Evolutionary conservation across 257 asterid genomes (phyloP).

Genomic region (Solanum rostratum): DNA sequence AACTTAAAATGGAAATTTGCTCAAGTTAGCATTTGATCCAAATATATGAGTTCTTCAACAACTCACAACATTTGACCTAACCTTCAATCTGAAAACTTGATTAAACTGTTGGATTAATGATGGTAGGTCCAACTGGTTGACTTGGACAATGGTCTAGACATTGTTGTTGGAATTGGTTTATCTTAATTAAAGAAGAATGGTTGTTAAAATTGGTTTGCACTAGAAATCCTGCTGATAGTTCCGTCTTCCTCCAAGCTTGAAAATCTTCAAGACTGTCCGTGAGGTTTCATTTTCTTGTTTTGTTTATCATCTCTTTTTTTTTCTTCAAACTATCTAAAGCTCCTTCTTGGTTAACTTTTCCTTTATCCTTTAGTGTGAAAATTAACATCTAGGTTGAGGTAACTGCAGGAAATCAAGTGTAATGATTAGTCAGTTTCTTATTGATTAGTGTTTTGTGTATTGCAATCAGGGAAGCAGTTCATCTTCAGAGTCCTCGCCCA

Average conservation of each 20-base stretch:
- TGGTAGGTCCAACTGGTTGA: neutral
- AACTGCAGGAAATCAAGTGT: neutral
- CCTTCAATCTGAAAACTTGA: neutral
- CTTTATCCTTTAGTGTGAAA: neutral
- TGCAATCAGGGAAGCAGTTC: conserved; percentile 62
- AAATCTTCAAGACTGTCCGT: neutral
- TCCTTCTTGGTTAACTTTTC: neutral
- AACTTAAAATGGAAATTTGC: neutral
- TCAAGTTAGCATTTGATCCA: neutral
- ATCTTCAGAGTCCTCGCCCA: conserved; percentile 75
- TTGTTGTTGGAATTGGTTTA: neutral
- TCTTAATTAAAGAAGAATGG: neutral
- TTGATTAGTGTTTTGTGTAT: neutral
- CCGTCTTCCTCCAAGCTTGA: neutral
- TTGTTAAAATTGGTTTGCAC: neutral
- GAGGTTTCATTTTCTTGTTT: neutral
- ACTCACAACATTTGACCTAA: neutral
- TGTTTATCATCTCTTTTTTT: too few relatives aligned
- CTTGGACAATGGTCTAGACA: neutral
- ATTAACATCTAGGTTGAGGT: neutral
- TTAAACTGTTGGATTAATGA: neutral
- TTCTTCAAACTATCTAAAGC: neutral
- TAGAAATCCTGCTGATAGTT: neutral
- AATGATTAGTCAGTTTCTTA: neutral
- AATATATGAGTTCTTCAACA: neutral